Percentiles rank a stretch among this genome's conserved stretches.
These are phyloP conservation scores for Ceratocystis colombiana DNA, from an alignment of 2,329 filamentous ascomycete species.

Conservation along the genomic window DNA sequence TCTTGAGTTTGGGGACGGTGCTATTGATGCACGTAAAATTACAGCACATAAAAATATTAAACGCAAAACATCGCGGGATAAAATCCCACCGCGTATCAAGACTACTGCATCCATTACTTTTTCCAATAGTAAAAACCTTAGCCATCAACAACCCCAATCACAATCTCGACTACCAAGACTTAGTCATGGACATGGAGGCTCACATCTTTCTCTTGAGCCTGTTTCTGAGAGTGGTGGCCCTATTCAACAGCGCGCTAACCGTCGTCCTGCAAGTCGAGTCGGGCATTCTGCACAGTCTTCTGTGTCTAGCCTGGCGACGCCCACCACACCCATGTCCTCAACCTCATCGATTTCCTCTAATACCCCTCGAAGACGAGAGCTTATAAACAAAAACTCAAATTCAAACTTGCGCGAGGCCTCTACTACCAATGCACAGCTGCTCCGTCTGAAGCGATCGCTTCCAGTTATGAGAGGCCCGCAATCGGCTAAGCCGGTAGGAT, in stretches of 20 bases:
- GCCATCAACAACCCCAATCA: conserved; percentile 29
- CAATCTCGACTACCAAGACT: conserved; percentile 70
- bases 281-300: conserved; percentile 62
- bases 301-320: conserved; percentile 51
- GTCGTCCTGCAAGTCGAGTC: conserved; percentile 56
- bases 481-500: conserved; percentile 40
- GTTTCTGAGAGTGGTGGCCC: conserved; percentile 82
- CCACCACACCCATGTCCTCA: conserved; percentile 47
- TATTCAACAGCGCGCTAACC: conserved; percentile 45
- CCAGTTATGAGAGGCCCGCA: conserved; percentile 45
- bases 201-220: conserved; percentile 72
- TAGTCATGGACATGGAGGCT: conserved; percentile 50
- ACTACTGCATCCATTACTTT: conserved; percentile 82
- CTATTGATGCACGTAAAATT: conserved; percentile 66
- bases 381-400: conserved; percentile 46
- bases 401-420: conserved; percentile 47
- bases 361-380: conserved; percentile 52
- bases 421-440: conserved; percentile 55
- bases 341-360: conserved; percentile 38
- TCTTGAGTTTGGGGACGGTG: conserved; percentile 75
- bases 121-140: conserved; percentile 58
- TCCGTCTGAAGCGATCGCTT: conserved; percentile 56
- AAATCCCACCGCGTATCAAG: conserved; percentile 61
- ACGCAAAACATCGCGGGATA: conserved; percentile 60
- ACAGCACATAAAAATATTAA: conserved; percentile 88